phyloP scores from a whole-genome alignment of 306 rosid genomes.

The Trichosanthes cucumerina region DNA sequence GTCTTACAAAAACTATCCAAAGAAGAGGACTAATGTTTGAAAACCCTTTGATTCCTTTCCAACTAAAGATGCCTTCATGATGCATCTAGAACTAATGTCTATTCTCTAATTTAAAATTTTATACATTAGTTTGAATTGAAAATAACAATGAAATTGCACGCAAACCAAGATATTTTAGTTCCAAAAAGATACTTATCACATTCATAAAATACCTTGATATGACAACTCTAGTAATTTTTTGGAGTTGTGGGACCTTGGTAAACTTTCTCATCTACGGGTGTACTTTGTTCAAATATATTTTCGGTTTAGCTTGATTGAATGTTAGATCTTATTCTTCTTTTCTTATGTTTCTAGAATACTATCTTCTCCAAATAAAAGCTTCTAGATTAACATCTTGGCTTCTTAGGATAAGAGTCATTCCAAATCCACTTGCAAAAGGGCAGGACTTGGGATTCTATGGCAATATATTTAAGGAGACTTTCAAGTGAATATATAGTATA shows the following conservation, averaged over 20 bases:
- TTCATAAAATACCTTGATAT: too few species aligned
- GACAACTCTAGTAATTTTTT: too few species aligned
- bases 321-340: not conserved
- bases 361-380: not conserved
- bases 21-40: not conserved
- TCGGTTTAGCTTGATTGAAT: not conserved
- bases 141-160: too few species aligned
- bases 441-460: not conserved
- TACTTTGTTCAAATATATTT: too few species aligned
- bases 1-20: not conserved
- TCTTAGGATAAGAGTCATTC: not conserved
- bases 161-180: too few species aligned
- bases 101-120: not conserved
- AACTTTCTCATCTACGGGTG: too few species aligned
- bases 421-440: not conserved
- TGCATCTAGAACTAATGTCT: not conserved
- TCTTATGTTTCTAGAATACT: not conserved
- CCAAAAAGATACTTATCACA: too few species aligned
- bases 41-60: not conserved
- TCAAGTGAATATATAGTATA: not conserved
- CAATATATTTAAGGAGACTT: not conserved
- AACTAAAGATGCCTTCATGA: not conserved
- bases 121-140: too few species aligned
- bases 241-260: too few species aligned
- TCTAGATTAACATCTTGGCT: not conserved